phyloP scores from a whole-genome alignment of 108 stramenopile genomes.

The Skeletonema grethae region DNA sequence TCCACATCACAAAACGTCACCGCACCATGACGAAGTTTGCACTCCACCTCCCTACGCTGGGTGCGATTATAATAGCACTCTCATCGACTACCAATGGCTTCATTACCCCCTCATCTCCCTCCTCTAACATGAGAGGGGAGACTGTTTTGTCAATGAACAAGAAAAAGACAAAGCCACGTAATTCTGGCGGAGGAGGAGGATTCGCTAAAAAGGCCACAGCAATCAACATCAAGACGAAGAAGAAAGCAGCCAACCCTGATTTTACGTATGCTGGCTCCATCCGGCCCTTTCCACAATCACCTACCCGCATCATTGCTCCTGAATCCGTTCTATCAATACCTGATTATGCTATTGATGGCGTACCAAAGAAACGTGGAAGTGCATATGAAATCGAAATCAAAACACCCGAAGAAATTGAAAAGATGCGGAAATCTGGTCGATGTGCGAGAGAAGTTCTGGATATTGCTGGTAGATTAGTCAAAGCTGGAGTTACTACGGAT shows the following conservation, averaged over 20 bases:
- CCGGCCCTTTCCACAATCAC: constrained; percentile 66
- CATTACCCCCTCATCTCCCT: neutral
- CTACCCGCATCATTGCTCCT: constrained; percentile 59
- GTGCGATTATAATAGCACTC: neutral
- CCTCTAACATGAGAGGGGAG: neutral
- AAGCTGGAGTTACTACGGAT: constrained; percentile 84
- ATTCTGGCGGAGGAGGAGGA: constrained; percentile 9
- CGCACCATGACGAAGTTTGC: neutral
- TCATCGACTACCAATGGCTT: neutral
- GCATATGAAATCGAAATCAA: constrained; percentile 77
- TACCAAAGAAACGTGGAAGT: constrained; percentile 45
- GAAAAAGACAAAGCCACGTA: constrained; percentile 4
- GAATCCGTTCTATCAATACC: constrained; percentile 49
- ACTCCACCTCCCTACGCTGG: neutral
- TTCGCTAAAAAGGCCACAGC: constrained; percentile 21
- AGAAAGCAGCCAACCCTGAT: constrained; percentile 13
- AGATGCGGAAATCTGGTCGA: constrained; percentile 87
- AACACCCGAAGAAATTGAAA: constrained; percentile 82
- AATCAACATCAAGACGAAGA: constrained; percentile 25
- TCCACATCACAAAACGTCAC: no score
- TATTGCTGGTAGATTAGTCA: constrained; percentile 78
- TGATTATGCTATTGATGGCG: constrained; percentile 78
- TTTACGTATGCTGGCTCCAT: constrained; percentile 74
- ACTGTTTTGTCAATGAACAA: constrained; percentile 25
- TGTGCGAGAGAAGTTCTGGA: constrained; percentile 92